Evolutionary conservation across 345 rosid species (phyloP).

Genomic region (Odontarrhena argentea): DNA sequence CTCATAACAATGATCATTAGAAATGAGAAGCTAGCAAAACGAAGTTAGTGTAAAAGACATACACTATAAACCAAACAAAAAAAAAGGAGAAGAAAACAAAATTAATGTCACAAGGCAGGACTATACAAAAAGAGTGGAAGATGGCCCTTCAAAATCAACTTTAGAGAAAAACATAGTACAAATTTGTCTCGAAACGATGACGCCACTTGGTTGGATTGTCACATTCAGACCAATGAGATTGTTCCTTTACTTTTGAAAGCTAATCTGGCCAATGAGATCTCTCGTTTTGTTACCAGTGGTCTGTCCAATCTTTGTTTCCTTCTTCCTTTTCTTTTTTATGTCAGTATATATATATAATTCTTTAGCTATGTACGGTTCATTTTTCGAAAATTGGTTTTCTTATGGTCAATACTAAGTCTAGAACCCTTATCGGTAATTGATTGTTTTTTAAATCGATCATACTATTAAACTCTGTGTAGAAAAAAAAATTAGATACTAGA

Average conservation of each 20-base stretch:
- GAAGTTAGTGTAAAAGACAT: not conserved
- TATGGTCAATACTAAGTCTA: too few relatives aligned
- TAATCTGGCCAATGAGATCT: conserved; percentile 32
- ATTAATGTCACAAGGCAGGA: conserved; percentile 31
- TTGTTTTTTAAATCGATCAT: too few relatives aligned
- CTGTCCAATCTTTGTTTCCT: conserved; percentile 12
- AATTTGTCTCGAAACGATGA: conserved; percentile 33
- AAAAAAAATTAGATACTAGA: too few relatives aligned
- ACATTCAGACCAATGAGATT: conserved; percentile 30
- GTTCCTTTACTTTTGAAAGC: conserved; percentile 22
- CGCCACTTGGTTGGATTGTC: conserved; percentile 42
- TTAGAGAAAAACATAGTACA: conserved; percentile 40
- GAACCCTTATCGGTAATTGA: too few relatives aligned
- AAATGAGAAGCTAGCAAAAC: not conserved
- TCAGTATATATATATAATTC: not conserved
- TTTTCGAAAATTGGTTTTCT: too few relatives aligned
- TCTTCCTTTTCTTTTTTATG: not conserved
- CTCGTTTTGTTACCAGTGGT: conserved; percentile 15
- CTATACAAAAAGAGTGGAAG: conserved; percentile 26
- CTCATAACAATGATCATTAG: not conserved
- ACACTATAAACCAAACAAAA: not conserved
- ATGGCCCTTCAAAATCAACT: conserved; percentile 24
- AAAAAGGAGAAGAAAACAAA: not conserved
- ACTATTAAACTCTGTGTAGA: too few relatives aligned
- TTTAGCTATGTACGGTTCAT: conserved; percentile 1